These are phyloP conservation scores for Backusella tuberculispora DNA, from an alignment of 192 early-diverging fungal genomes.

Conservation along the genomic window DNA sequence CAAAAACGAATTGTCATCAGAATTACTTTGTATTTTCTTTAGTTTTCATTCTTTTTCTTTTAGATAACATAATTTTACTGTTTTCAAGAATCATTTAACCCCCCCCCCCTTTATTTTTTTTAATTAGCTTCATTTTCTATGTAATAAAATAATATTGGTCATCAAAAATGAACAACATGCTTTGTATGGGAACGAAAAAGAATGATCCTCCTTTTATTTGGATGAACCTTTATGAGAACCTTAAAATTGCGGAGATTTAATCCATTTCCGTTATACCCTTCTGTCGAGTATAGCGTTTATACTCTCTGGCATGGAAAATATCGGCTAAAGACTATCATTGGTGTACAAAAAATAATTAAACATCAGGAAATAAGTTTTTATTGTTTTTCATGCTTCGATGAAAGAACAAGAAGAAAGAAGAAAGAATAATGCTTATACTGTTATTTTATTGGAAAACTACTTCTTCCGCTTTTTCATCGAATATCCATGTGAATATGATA, in stretches of 20 bases:
- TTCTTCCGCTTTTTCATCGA: conserved; percentile 20
- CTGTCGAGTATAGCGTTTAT: neutral
- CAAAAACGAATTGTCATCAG: conserved; percentile 7
- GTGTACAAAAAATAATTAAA: conserved; percentile 14
- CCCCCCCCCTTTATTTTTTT: neutral
- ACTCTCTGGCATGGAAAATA: conserved; percentile 15
- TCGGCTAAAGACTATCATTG: conserved; percentile 16
- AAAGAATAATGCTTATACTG: neutral
- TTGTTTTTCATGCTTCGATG: neutral
- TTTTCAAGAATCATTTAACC: neutral
- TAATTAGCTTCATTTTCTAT: neutral
- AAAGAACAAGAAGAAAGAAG: neutral
- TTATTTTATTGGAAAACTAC: neutral
- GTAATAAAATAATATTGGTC: conserved; percentile 10
- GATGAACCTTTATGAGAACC: conserved; percentile 5
- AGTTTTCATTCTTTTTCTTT: neutral
- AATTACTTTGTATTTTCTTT: conserved; percentile 4
- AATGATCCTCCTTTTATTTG: conserved; percentile 2
- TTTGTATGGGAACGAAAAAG: conserved; percentile 9
- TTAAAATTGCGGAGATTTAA: conserved; percentile 21
- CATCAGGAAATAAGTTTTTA: conserved; percentile 2
- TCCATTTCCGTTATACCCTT: conserved; percentile 23
- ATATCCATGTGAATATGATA: conserved; percentile 30
- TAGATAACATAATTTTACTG: neutral
- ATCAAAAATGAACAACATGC: conserved; percentile 6